Conservation (phyloP, 2,329 filamentous ascomycete genomes). For the Exserohilum turcica region DNA sequence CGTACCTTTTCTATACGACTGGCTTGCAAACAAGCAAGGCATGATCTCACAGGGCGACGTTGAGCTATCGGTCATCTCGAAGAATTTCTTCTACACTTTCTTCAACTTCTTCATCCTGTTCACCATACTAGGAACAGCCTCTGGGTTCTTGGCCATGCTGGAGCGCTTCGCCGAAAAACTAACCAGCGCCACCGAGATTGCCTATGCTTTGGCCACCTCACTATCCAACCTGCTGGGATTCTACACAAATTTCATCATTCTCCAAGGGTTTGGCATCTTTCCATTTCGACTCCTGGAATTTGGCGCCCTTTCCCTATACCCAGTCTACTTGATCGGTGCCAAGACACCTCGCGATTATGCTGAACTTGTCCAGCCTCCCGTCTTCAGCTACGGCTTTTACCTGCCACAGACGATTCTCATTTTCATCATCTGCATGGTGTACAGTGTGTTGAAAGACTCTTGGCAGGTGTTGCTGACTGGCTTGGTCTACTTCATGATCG, state of each 20-base stretch:
- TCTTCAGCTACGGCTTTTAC: constrained; percentile 96
- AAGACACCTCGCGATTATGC: constrained; percentile 89
- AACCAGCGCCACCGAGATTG: constrained; percentile 78
- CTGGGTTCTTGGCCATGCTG: constrained; percentile 71
- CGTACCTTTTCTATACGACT: constrained; percentile 94
- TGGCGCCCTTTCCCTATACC: constrained; percentile 82
- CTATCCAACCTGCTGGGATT: constrained; percentile 78
- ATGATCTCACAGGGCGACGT: constrained; percentile 95
- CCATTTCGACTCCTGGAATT: constrained; percentile 91
- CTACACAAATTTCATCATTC: constrained; percentile 91
- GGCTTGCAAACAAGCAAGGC: constrained; percentile 86
- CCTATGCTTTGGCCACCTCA: constrained; percentile 73
- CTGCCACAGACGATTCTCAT: constrained; percentile 90
- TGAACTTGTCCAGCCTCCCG: constrained; percentile 77
- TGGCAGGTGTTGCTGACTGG: constrained; percentile 83
- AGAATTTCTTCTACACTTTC: constrained; percentile 99
- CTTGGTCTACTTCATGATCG: constrained; percentile 79
- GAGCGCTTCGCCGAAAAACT: constrained; percentile 71
- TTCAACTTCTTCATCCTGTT: constrained; percentile 99
- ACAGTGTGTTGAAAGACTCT: constrained; percentile 81
- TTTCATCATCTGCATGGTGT: constrained; percentile 94
- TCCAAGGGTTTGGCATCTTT: constrained; percentile 91
- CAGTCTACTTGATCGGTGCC: constrained; percentile 75
- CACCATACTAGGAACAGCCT: constrained; percentile 81
- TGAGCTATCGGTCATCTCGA: constrained; percentile 91